phyloP scores from a whole-genome alignment of 306 rosid species.

The Vicia sativa region DNA sequence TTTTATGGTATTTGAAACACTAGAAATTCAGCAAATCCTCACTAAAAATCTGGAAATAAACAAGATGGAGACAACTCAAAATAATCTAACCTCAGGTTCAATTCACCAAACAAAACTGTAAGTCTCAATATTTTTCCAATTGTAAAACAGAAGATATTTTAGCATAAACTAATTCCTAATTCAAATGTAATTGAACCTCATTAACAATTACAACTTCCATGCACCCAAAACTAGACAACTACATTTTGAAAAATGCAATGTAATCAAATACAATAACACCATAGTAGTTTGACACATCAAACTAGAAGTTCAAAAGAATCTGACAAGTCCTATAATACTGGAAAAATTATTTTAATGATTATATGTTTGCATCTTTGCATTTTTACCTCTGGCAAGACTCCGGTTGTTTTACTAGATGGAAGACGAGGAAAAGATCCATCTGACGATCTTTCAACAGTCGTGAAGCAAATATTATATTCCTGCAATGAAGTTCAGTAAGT shows the following conservation, averaged over 20 bases:
- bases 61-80: not conserved
- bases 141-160: not conserved
- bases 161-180: not conserved
- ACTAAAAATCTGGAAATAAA: conserved; percentile 3
- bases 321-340: conserved; percentile 6
- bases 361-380: conserved; percentile 12
- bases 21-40: not conserved
- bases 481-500: conserved; percentile 47
- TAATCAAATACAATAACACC: conserved; percentile 9
- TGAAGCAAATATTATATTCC: conserved; percentile 97
- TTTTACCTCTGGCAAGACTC: conserved; percentile 95
- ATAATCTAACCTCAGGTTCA: not conserved
- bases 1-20: conserved; percentile 2
- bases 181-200: conserved; percentile 3
- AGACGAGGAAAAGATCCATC: conserved; percentile 72
- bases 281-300: not conserved
- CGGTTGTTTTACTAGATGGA: conserved; percentile 68
- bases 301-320: conserved; percentile 19
- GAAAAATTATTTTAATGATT: conserved; percentile 8
- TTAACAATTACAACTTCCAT: not conserved
- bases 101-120: not conserved
- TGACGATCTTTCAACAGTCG: conserved; percentile 81
- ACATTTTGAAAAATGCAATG: not conserved
- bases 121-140: not conserved
- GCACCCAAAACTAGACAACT: not conserved